Conservation (phyloP, 2,329 filamentous ascomycete genomes). For the Thielaviopsis cerberus region DNA sequence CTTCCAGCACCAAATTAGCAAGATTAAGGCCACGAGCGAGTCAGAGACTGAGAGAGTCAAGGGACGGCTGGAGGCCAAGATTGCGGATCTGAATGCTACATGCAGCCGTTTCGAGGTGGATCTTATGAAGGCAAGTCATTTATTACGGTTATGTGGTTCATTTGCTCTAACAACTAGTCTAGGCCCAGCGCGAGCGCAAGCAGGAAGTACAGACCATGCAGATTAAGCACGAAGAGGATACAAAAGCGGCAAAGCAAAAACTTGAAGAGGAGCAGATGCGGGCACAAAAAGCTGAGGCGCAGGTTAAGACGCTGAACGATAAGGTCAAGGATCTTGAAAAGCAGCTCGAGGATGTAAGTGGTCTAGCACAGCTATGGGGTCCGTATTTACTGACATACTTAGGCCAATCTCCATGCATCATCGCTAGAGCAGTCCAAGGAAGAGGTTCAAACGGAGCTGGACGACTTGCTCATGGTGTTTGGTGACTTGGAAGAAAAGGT, state of each 20-base stretch:
- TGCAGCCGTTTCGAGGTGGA: constrained; percentile 44
- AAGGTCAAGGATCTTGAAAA: constrained; percentile 17
- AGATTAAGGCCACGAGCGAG: constrained; percentile 27
- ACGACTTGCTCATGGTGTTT: constrained; percentile 67
- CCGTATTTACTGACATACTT: background rate
- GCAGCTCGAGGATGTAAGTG: constrained; percentile 15
- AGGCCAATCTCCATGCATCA: constrained; percentile 15
- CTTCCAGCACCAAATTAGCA: constrained; percentile 26
- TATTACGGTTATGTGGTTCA: background rate
- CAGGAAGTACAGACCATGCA: constrained; percentile 40
- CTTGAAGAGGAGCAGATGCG: background rate
- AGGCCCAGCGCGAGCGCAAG: constrained; percentile 41
- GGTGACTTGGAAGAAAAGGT: constrained; percentile 64
- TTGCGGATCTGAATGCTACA: constrained; percentile 41
- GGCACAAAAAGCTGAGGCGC: constrained; percentile 1
- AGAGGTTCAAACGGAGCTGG: constrained; percentile 55
- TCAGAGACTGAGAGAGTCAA: constrained; percentile 30
- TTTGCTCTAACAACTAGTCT: constrained; percentile 10
- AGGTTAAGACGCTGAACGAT: constrained; percentile 12
- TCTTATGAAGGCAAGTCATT: constrained; percentile 33
- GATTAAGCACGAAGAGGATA: constrained; percentile 16
- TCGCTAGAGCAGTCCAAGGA: constrained; percentile 33
- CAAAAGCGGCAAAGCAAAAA: constrained; percentile 17
- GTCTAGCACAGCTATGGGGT: too few species aligned
- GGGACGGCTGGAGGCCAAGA: constrained; percentile 38